Conservation (phyloP, 768 basidiomycete species). For the Macrocybe gigantea region DNA sequence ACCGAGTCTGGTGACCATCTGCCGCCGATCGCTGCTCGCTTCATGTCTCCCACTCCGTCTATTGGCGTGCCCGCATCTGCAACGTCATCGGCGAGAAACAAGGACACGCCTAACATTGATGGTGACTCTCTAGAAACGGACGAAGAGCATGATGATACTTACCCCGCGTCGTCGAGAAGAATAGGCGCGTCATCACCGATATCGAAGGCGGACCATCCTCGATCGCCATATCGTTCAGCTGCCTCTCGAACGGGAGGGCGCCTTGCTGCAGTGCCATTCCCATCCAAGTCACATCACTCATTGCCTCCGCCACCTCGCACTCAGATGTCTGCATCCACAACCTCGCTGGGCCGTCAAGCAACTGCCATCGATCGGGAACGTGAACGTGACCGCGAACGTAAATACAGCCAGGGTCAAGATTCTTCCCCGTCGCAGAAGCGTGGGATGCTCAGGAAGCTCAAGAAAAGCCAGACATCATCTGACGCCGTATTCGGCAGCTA, state of each 20-base stretch:
- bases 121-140: constrained; percentile 66
- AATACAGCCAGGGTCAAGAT: constrained; percentile 43
- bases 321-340: constrained; percentile 55
- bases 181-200: constrained; percentile 17
- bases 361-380: constrained; percentile 39
- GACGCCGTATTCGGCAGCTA: constrained; percentile 44
- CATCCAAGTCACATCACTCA: constrained; percentile 74
- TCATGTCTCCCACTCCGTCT: constrained; percentile 71
- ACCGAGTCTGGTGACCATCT: constrained; percentile 66
- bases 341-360: constrained; percentile 71
- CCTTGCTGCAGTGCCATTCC: constrained; percentile 58
- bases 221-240: constrained; percentile 63
- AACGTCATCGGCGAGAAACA: constrained; percentile 36
- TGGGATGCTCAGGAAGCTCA: constrained; percentile 62
- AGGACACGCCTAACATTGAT: constrained; percentile 63
- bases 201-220: constrained; percentile 63
- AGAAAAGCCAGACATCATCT: constrained; percentile 53
- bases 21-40: constrained; percentile 86
- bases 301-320: constrained; percentile 62
- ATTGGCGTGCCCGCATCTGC: constrained; percentile 19
- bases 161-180: constrained; percentile 43
- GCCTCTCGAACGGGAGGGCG: constrained; percentile 35
- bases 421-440: constrained; percentile 21
- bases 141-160: constrained; percentile 60
- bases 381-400: constrained; percentile 35